Evolutionary conservation across 495 filamentous ascomycete species (phyloP).

Genomic region (Neurospora hispaniola): DNA sequence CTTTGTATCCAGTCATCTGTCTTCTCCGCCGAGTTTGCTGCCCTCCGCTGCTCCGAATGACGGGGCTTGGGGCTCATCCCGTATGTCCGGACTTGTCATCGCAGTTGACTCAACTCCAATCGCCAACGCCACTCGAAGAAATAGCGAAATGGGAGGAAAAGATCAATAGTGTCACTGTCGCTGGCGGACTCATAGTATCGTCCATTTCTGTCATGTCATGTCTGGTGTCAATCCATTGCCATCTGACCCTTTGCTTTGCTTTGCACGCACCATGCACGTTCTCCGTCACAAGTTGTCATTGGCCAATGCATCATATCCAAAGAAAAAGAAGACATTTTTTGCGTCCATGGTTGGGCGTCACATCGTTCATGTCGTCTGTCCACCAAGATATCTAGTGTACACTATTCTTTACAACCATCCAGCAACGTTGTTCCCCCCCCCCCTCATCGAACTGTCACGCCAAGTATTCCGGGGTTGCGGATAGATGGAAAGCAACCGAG

Average conservation of each 20-base stretch:
- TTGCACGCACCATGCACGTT: background rate
- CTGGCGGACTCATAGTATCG: background rate
- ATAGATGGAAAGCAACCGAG: background rate
- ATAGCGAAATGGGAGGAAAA: too few species aligned
- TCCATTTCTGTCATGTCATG: background rate
- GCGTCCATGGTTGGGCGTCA: background rate
- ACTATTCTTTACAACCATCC: background rate
- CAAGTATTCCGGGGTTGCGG: background rate
- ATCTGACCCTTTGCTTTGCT: background rate
- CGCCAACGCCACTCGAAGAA: background rate
- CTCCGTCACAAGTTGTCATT: background rate
- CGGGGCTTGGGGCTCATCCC: conserved; percentile 4
- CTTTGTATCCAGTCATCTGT: background rate
- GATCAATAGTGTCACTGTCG: too few species aligned
- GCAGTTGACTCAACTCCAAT: background rate
- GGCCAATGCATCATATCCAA: background rate
- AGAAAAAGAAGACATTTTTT: background rate
- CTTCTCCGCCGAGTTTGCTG: background rate
- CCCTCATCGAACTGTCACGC: background rate
- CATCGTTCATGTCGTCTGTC: background rate
- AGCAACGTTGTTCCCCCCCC: background rate
- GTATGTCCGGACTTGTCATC: conserved; percentile 3
- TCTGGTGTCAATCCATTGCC: background rate
- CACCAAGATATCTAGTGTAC: background rate
- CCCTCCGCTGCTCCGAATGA: conserved; percentile 13